phyloP scores from a whole-genome alignment of 164 flowering plant genomes.

The Platanus orientalis region DNA sequence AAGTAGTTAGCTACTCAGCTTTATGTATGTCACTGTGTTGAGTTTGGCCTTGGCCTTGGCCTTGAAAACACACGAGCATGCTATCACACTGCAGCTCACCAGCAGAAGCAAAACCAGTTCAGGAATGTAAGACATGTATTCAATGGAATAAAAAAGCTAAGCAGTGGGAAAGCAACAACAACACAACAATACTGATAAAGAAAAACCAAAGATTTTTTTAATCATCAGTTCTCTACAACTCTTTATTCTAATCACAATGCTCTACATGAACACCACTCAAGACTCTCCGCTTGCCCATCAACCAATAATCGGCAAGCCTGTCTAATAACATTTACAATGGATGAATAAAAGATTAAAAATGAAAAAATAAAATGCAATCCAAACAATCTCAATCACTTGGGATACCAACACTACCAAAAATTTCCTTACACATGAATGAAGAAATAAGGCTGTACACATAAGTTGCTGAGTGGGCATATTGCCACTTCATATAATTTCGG shows the following conservation, averaged over 20 bases:
- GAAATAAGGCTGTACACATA: slow-evolving; percentile 34
- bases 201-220: too few relatives aligned
- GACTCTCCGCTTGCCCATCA: background rate
- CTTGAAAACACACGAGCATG: too few relatives aligned
- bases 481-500: background rate
- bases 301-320: background rate
- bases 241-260: slow-evolving; percentile 10
- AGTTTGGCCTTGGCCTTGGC: too few relatives aligned
- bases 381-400: slow-evolving; percentile 9
- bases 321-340: slow-evolving; percentile 9
- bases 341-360: slow-evolving; percentile 4
- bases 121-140: too few relatives aligned
- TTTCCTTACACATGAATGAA: slow-evolving; percentile 40
- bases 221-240: background rate
- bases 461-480: slow-evolving; percentile 3
- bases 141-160: too few relatives aligned
- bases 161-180: too few relatives aligned
- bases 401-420: slow-evolving; percentile 32
- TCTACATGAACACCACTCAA: background rate
- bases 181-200: too few relatives aligned
- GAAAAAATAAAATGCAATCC: background rate
- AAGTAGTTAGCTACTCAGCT: too few relatives aligned
- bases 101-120: too few relatives aligned
- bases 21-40: too few relatives aligned
- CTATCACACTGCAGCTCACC: too few relatives aligned